Conservation (phyloP, 2,329 filamentous ascomycete genomes). For the Fusarium goolgardi region DNA sequence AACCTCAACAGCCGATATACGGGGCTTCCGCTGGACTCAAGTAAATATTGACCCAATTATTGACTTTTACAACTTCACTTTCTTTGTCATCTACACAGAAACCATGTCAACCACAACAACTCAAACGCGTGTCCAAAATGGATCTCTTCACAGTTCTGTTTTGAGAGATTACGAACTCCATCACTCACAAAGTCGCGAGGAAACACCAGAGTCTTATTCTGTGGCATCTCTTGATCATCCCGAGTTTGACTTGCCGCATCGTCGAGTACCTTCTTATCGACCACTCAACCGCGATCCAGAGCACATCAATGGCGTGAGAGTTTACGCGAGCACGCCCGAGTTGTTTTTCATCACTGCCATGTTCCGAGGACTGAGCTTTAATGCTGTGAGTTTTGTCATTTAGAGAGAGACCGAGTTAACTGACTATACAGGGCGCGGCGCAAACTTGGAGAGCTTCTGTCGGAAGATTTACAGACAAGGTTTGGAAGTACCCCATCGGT, state of each 20-base stretch:
- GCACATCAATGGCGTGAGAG: slow-evolving; percentile 14
- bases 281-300: slow-evolving; percentile 10
- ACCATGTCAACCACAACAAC: slow-evolving; percentile 31
- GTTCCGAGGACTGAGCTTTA: slow-evolving; percentile 22
- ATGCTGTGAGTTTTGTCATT: no score
- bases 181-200: slow-evolving; percentile 6
- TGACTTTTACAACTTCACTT: not conserved
- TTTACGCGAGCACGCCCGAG: slow-evolving; percentile 21
- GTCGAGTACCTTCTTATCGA: slow-evolving; percentile 27
- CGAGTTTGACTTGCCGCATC: slow-evolving; percentile 22
- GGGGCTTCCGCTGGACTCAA: not conserved
- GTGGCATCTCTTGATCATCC: not conserved
- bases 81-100: not conserved
- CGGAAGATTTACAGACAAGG: slow-evolving; percentile 25
- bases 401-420: no score
- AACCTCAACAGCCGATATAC: not conserved
- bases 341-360: slow-evolving; percentile 22
- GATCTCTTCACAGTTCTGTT: slow-evolving; percentile 13
- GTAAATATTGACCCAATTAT: not conserved
- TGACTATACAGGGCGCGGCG: slow-evolving; percentile 22
- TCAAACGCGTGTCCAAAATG: slow-evolving; percentile 8
- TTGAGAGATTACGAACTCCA: slow-evolving; percentile 35
- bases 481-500: slow-evolving; percentile 31
- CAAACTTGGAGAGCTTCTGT: slow-evolving; percentile 31
- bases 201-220: not conserved